phyloP scores from a whole-genome alignment of 495 filamentous ascomycete species.

The Daldinia bambusicola region DNA sequence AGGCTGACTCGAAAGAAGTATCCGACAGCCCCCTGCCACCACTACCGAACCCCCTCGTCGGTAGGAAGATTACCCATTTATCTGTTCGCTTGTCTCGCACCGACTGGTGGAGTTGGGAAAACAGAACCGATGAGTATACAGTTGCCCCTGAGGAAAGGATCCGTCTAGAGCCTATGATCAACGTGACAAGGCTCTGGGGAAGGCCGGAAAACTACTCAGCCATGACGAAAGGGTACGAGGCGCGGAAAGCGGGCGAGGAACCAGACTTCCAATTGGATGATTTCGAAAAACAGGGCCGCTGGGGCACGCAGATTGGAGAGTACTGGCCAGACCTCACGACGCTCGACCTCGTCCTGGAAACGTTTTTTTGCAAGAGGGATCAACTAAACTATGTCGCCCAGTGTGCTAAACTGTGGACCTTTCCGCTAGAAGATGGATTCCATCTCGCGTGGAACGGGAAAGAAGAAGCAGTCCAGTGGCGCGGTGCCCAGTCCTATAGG shows the following conservation, averaged over 20 bases:
- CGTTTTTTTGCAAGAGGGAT: slow-evolving; percentile 34
- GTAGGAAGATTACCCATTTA: slow-evolving; percentile 44
- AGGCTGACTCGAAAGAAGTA: neutral
- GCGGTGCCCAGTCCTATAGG: slow-evolving; percentile 32
- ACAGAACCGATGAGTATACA: slow-evolving; percentile 1
- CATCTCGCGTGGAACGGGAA: slow-evolving; percentile 40
- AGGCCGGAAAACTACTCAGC: slow-evolving; percentile 24
- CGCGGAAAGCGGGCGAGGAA: slow-evolving; percentile 38
- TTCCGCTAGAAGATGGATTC: slow-evolving; percentile 36
- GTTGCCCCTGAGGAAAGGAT: slow-evolving; percentile 24
- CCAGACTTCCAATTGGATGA: slow-evolving; percentile 44
- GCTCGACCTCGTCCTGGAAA: slow-evolving; percentile 45
- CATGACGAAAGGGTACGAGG: slow-evolving; percentile 42
- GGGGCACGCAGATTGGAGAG: slow-evolving; percentile 42
- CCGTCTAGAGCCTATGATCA: slow-evolving; percentile 47
- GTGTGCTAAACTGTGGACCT: slow-evolving; percentile 48
- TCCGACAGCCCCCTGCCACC: neutral
- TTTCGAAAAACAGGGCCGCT: slow-evolving; percentile 43
- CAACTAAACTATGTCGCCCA: slow-evolving; percentile 44
- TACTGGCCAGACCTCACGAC: slow-evolving; percentile 44
- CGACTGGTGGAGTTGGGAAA: slow-evolving; percentile 47
- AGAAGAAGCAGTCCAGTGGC: slow-evolving; percentile 35
- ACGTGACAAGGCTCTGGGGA: slow-evolving; percentile 25
- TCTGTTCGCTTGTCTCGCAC: slow-evolving; percentile 45
- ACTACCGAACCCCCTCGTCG: slow-evolving; percentile 31